phyloP scores from a whole-genome alignment of 2,329 filamentous ascomycete species.

The Truncatella angustata region DNA sequence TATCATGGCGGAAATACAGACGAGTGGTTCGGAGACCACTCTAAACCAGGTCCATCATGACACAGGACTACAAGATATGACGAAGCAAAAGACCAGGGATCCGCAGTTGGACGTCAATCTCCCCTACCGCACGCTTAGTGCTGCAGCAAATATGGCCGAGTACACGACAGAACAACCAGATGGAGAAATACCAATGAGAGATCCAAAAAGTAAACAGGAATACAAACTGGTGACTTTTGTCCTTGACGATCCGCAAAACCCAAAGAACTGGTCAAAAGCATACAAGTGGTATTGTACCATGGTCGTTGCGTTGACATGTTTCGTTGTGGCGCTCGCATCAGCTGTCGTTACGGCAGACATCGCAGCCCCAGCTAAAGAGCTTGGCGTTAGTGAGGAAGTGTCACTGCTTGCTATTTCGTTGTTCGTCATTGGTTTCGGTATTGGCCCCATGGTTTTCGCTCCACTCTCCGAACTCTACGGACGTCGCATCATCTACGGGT shows the following conservation, averaged over 20 bases:
- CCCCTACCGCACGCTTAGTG: slow-evolving; percentile 63
- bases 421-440: slow-evolving; percentile 79
- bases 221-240: slow-evolving; percentile 63
- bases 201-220: slow-evolving; percentile 14
- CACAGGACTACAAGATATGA: neutral
- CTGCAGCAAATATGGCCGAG: slow-evolving; percentile 62
- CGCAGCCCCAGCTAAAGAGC: slow-evolving; percentile 58
- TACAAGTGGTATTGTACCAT: slow-evolving; percentile 85
- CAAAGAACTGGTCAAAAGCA: slow-evolving; percentile 79
- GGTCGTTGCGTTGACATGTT: slow-evolving; percentile 75
- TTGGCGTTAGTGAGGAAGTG: slow-evolving; percentile 70
- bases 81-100: slow-evolving; percentile 21
- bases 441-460: slow-evolving; percentile 79
- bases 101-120: slow-evolving; percentile 53
- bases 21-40: slow-evolving; percentile 6
- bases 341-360: slow-evolving; percentile 79
- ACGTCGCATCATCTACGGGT: slow-evolving; percentile 67
- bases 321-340: slow-evolving; percentile 69
- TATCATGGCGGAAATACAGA: neutral
- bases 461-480: slow-evolving; percentile 76
- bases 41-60: neutral
- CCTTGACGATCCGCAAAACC: slow-evolving; percentile 71
- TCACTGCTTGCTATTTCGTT: slow-evolving; percentile 69
- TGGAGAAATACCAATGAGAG: slow-evolving; percentile 57
- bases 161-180: slow-evolving; percentile 60